A percentile compares a stretch with the other conserved stretches of the same genome.
These are phyloP conservation scores for Thielaviopsis cerberus DNA, from an alignment of 2,329 filamentous ascomycete species.

Conservation along the genomic window DNA sequence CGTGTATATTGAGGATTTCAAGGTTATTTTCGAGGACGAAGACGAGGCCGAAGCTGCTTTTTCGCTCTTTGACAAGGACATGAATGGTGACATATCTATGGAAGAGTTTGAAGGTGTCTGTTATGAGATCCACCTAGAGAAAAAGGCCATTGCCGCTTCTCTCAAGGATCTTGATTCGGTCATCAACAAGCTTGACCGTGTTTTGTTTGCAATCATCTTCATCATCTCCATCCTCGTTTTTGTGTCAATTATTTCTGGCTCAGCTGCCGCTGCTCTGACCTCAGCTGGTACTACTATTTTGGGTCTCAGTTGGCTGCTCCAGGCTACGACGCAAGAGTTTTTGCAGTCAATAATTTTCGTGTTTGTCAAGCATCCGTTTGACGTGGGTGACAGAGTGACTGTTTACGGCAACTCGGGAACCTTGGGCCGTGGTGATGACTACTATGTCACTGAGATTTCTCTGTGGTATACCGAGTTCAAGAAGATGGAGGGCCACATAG, in stretches of 20 bases:
- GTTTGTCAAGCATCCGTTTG: slow-evolving; percentile 92
- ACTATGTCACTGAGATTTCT: slow-evolving; percentile 88
- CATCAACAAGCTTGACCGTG: slow-evolving; percentile 70
- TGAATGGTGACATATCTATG: slow-evolving; percentile 92
- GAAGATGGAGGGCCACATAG: slow-evolving; percentile 93
- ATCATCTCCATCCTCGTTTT: slow-evolving; percentile 73
- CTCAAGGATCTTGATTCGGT: slow-evolving; percentile 91
- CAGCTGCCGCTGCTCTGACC: slow-evolving; percentile 76
- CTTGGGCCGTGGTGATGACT: slow-evolving; percentile 67
- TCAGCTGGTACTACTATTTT: slow-evolving; percentile 77
- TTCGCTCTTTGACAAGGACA: slow-evolving; percentile 82
- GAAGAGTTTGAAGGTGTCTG: slow-evolving; percentile 85
- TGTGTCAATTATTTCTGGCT: slow-evolving; percentile 73
- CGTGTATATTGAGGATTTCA: slow-evolving; percentile 60
- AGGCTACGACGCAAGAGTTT: slow-evolving; percentile 84
- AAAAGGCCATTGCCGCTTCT: slow-evolving; percentile 86
- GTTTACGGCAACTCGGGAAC: slow-evolving; percentile 80
- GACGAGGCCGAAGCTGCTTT: slow-evolving; percentile 85
- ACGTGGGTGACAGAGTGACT: slow-evolving; percentile 82
- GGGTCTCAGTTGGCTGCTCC: slow-evolving; percentile 80
- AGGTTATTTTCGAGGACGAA: slow-evolving; percentile 56
- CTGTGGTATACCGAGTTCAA: slow-evolving; percentile 93
- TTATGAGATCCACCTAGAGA: slow-evolving; percentile 83
- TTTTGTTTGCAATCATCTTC: slow-evolving; percentile 72
- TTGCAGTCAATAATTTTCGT: slow-evolving; percentile 87